phyloP scores from a whole-genome alignment of 192 early-diverging fungal species.

The Mortierella hygrophila region DNA sequence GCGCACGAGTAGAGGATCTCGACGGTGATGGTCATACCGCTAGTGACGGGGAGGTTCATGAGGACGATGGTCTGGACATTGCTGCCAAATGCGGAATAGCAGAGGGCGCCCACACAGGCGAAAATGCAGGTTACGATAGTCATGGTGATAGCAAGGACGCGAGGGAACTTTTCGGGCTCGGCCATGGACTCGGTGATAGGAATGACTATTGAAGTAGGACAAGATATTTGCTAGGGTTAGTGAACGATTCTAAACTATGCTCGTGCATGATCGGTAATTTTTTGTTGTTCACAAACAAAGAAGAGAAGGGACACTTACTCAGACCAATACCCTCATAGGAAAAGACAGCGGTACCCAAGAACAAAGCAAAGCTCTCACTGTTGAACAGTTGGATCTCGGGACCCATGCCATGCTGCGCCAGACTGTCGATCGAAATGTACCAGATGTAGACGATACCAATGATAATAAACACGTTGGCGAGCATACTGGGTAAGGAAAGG shows the following conservation, averaged over 20 bases:
- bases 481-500: constrained; percentile 68
- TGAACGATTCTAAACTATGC: neutral
- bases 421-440: constrained; percentile 63
- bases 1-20: constrained; percentile 81
- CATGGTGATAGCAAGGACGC: constrained; percentile 61
- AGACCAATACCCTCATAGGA: constrained; percentile 63
- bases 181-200: constrained; percentile 70
- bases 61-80: constrained; percentile 81
- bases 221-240: neutral
- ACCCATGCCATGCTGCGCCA: constrained; percentile 61
- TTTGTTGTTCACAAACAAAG: neutral
- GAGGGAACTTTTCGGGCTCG: constrained; percentile 67
- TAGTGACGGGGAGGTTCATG: constrained; percentile 73
- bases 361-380: constrained; percentile 69
- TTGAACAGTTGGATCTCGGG: constrained; percentile 67
- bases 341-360: constrained; percentile 76
- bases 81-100: constrained; percentile 77
- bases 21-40: constrained; percentile 65
- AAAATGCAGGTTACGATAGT: constrained; percentile 59
- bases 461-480: constrained; percentile 83
- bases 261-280: neutral
- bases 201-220: constrained; percentile 50
- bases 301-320: constrained; percentile 27
- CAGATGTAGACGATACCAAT: constrained; percentile 79
- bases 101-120: constrained; percentile 61